These are phyloP conservation scores for Coemansia sp. DNA, from an alignment of 192 early-diverging fungal genomes.

Conservation along the genomic window DNA sequence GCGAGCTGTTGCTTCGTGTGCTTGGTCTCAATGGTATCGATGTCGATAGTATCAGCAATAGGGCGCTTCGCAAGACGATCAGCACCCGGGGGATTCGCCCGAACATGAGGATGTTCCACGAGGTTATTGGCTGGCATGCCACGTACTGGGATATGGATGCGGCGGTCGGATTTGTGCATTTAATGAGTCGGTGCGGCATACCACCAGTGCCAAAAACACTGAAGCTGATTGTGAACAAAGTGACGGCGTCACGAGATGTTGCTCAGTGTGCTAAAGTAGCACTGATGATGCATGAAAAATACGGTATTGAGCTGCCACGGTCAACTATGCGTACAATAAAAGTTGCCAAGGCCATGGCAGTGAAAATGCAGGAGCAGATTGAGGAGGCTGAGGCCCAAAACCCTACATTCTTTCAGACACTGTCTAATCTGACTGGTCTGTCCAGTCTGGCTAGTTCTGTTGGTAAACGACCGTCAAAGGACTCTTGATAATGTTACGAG, in stretches of 20 bases:
- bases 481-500: no score
- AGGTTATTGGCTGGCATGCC: slow-evolving; percentile 37
- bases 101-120: slow-evolving; percentile 24
- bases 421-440: not conserved
- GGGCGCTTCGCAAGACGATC: not conserved
- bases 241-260: slow-evolving; percentile 12
- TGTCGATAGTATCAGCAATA: no score
- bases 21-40: not conserved
- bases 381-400: slow-evolving; percentile 7
- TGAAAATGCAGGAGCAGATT: slow-evolving; percentile 31
- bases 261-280: slow-evolving; percentile 14
- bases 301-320: not conserved
- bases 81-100: not conserved
- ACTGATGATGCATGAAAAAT: slow-evolving; percentile 1
- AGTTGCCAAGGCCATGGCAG: slow-evolving; percentile 1
- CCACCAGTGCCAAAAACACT: slow-evolving; percentile 15
- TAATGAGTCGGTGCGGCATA: slow-evolving; percentile 21
- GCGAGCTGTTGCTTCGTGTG: slow-evolving; percentile 11
- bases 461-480: no score
- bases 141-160: slow-evolving; percentile 41
- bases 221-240: slow-evolving; percentile 26
- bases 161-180: slow-evolving; percentile 6
- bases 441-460: not conserved
- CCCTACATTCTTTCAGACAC: not conserved
- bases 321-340: slow-evolving; percentile 10